Evolutionary conservation across 148 eudicot genomes (phyloP).

Genomic region (Simmondsia chinensis): DNA sequence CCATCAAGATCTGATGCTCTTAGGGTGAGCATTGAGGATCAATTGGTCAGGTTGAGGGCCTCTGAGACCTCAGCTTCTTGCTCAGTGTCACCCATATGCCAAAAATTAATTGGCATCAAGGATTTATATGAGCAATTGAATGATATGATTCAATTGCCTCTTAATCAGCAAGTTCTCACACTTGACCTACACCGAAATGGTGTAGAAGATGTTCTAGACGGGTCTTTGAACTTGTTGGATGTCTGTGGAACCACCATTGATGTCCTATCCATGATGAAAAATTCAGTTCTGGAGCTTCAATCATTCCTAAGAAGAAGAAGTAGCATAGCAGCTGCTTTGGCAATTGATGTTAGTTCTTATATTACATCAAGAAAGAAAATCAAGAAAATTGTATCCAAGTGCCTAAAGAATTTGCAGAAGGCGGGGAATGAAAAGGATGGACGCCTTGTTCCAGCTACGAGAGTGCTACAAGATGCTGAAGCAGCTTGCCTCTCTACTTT

Average conservation of each 20-base stretch:
- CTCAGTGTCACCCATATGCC: neutral
- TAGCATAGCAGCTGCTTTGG: neutral
- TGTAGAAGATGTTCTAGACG: conserved; percentile 8
- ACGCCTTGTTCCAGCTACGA: neutral
- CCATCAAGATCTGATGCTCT: conserved; percentile 2
- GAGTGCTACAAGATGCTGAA: conserved; percentile 12
- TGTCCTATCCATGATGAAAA: conserved; percentile 6
- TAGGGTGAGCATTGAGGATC: neutral
- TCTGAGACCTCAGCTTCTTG: neutral
- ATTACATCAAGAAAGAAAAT: conserved; percentile 6
- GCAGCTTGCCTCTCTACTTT: conserved; percentile 1
- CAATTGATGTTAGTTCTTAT: neutral
- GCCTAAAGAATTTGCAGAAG: neutral
- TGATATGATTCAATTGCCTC: neutral
- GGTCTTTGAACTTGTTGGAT: conserved; percentile 8
- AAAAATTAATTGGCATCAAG: neutral
- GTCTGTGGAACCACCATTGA: conserved; percentile 4
- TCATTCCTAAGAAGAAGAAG: conserved; percentile 2
- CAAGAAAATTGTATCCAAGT: conserved; percentile 8
- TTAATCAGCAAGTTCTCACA: neutral
- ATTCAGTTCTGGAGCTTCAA: conserved; percentile 6
- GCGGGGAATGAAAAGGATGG: neutral
- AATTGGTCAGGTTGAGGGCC: neutral
- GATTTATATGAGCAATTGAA: neutral
- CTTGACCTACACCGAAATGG: neutral